These are phyloP conservation scores for Pholiota conissans DNA, from an alignment of 768 basidiomycete species.

Conservation along the genomic window DNA sequence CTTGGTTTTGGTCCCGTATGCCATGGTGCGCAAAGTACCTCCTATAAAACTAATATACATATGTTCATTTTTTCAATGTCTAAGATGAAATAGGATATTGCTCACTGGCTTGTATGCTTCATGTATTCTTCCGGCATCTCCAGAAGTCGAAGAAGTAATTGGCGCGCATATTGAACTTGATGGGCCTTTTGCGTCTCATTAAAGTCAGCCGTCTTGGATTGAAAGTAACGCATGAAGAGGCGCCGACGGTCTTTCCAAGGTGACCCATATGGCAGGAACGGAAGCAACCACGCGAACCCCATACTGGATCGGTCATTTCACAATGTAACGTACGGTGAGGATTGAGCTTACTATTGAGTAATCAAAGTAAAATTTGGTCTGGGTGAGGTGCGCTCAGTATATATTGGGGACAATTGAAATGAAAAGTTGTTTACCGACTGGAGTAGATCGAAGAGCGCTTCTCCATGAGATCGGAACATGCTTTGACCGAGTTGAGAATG, in stretches of 20 bases:
- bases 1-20: constrained; percentile 43
- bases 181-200: constrained; percentile 23
- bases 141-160: constrained; percentile 29
- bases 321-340: not conserved
- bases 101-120: constrained; percentile 35
- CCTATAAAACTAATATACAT: constrained; percentile 33
- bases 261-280: constrained; percentile 36
- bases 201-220: constrained; percentile 23
- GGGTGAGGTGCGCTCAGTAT: not conserved
- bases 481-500: constrained; percentile 21
- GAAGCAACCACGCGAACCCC: constrained; percentile 37
- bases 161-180: constrained; percentile 25
- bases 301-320: constrained; percentile 23
- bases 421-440: constrained; percentile 8
- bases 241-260: constrained; percentile 38
- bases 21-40: constrained; percentile 34
- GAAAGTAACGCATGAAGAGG: constrained; percentile 40
- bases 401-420: not conserved
- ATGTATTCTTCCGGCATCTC: constrained; percentile 36
- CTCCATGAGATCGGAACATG: constrained; percentile 20
- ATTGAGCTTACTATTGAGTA: constrained; percentile 15
- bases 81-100: not conserved
- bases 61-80: not conserved
- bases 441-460: constrained; percentile 24
- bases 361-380: constrained; percentile 19